Base-by-base conservation (phyloP, 805 yeast species). In the Pichia heedii region DNA sequence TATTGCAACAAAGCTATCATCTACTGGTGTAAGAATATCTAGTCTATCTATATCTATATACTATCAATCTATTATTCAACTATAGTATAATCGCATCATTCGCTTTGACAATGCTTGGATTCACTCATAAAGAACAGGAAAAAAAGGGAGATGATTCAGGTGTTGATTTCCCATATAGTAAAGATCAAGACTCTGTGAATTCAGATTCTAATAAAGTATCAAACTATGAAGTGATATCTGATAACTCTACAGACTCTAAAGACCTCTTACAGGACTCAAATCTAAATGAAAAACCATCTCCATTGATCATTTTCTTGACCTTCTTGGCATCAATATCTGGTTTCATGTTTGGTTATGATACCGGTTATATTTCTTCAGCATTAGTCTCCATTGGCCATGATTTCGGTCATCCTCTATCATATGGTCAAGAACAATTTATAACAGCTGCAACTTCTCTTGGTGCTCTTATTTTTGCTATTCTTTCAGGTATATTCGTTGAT, bases 381-480 rank as follows among this genome's bases (percentile, higher is more conserved):
- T 70, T 90, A 54, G 95, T 89, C 19, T 78, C 88, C 32, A 79
- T 90, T 39, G 88, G 89, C 12, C 75, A 78, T 5, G 95, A 85
- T 58, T 73, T 90, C 49, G 76, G 77, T 51, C 70, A 71, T 44
- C 54, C 60, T 0, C 69, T 89, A 42, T 69, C 88, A 0, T 74
- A 77, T 45, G 94, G 95, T 38, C 80, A 88, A 53, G 84, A 86
- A 64, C 95, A 89, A 66, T 68, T 85, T 50, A 87, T 93, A 55
- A 93, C 97, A 0, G 81, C 96, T 11, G 95, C 97, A 13, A 90
- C 97, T 0, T 86, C 97, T 1, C 68, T 90, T 22, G 98, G 97
- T 48, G 97, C 97, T 2, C 67, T 90, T 36, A 67, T 90, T 21
- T 84, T 93, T 8, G 79, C 95, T 6, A 48, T 84, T 13, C 51